Base-by-base conservation (phyloP, 371 early-diverging fungal species). In the Lichtheimia ramosa region DNA sequence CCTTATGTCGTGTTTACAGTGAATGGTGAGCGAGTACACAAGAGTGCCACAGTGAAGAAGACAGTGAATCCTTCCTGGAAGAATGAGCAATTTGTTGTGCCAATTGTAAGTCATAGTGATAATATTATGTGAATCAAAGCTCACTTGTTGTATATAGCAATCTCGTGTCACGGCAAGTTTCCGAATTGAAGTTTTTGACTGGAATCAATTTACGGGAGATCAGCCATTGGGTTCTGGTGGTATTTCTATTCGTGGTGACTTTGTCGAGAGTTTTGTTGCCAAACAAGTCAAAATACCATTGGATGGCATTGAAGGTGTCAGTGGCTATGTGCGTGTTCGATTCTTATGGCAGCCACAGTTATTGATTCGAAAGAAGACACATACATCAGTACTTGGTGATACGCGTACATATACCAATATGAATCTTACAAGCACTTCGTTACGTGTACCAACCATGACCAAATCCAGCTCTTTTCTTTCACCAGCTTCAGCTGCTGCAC, bases 151-250 rank as follows among this genome's bases (percentile, higher is more conserved):
- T 12, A 54, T n/a, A 28, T 54, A 85, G 85, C 58, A 66, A 51
- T 85, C 86, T 27, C 78, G 86, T 54, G 79, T 72, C 4, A 78
- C 77, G 12, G 81, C 89, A 1, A 77, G 83, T 61, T 79, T 92
- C 64, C 69, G 82, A 23, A 74, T 89, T 34, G 93, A 93, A 63
- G 84, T 90, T n/a, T 91, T 86, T 70, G 93, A 93, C 71, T 92
- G 91, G 92, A 92, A 93, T 65, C 85, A 88, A 68, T 66, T 93
- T 14, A 68, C 75, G 48, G 71, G 79, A 12, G 79, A 83, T 69
- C 77, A 77, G 50, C 79, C 83, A 49, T 21, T 67, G 48, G 79
- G 80, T 0, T 79, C 80, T 7, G 74, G 76, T 18, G 78, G 76
- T 28, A 71, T 81, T 3, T 68, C 81, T 7, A 42, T 81, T 12